phyloP scores from a whole-genome alignment of 768 basidiomycete species.

The Mycena crocata region DNA sequence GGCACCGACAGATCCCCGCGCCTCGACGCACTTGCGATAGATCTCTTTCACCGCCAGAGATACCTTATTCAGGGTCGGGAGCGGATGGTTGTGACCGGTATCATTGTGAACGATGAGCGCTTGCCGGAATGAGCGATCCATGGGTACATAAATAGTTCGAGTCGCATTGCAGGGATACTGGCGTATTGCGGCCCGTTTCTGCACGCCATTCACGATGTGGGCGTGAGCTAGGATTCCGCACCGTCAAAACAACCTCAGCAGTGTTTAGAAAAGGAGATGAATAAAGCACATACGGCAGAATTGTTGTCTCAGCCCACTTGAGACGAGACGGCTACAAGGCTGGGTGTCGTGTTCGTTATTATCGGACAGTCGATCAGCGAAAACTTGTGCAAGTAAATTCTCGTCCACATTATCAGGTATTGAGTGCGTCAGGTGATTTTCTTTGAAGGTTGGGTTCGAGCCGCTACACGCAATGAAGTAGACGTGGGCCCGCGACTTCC shows the following conservation, averaged over 20 bases:
- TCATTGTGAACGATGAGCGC: conserved; percentile 8
- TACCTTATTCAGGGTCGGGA: conserved; percentile 29
- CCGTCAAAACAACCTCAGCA: too few species aligned
- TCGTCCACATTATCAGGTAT: not conserved
- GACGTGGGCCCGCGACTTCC: not conserved
- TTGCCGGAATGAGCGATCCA: conserved; percentile 3
- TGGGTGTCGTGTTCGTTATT: not conserved
- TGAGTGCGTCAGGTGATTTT: not conserved
- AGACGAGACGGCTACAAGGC: conserved; percentile 16
- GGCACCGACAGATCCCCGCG: conserved; percentile 20
- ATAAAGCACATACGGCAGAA: not conserved
- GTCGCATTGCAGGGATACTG: not conserved
- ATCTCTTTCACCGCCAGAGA: conserved; percentile 7
- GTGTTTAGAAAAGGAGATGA: too few species aligned
- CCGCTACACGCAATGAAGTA: conserved; percentile 8
- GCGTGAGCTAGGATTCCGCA: conserved; percentile 4
- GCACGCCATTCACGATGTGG: conserved; percentile 13
- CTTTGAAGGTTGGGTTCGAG: not conserved
- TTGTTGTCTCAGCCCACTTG: conserved; percentile 3
- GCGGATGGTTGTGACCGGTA: conserved; percentile 35
- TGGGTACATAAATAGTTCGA: conserved; percentile 17
- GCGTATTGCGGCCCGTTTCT: not conserved
- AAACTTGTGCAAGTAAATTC: not conserved
- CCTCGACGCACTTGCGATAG: conserved; percentile 16
- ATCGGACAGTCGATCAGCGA: not conserved